phyloP scores from a whole-genome alignment of 2,329 filamentous ascomycete species.

The Phaeosphaeriaceae sp. region DNA sequence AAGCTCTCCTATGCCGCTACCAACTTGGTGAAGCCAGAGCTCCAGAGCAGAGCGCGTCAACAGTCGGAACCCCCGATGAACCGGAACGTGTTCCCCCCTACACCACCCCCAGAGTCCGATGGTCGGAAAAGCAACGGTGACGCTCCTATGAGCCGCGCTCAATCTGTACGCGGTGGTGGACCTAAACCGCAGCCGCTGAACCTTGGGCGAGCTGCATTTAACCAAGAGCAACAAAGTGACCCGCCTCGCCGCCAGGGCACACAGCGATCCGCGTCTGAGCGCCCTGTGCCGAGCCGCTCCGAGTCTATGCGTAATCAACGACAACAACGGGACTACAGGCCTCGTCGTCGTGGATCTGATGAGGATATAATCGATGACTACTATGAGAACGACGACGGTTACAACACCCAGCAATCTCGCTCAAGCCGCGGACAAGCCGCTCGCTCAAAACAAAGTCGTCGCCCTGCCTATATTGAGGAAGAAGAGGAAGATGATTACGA shows the following conservation, averaged over 20 bases:
- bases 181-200: constrained; percentile 58
- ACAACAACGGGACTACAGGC: constrained; percentile 29
- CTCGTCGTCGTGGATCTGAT: constrained; percentile 47
- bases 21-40: constrained; percentile 86
- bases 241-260: constrained; percentile 44
- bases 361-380: constrained; percentile 62
- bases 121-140: constrained; percentile 51
- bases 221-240: constrained; percentile 42
- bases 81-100: constrained; percentile 91
- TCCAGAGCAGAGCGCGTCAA: constrained; percentile 76
- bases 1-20: constrained; percentile 91
- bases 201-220: constrained; percentile 57
- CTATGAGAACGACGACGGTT: constrained; percentile 70
- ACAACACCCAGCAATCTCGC: constrained; percentile 49
- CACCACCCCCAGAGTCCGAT: constrained; percentile 92
- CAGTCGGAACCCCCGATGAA: constrained; percentile 82
- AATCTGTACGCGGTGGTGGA: constrained; percentile 56
- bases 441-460: constrained; percentile 42
- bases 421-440: constrained; percentile 35
- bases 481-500: constrained; percentile 77
- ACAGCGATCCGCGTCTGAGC: constrained; percentile 53
- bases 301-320: constrained; percentile 41
- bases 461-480: constrained; percentile 75
- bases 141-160: constrained; percentile 53
- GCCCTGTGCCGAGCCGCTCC: constrained; percentile 47